These are phyloP conservation scores for Phaeosphaeriaceae sp. DNA, from an alignment of 2,329 filamentous ascomycete species.

Conservation along the genomic window DNA sequence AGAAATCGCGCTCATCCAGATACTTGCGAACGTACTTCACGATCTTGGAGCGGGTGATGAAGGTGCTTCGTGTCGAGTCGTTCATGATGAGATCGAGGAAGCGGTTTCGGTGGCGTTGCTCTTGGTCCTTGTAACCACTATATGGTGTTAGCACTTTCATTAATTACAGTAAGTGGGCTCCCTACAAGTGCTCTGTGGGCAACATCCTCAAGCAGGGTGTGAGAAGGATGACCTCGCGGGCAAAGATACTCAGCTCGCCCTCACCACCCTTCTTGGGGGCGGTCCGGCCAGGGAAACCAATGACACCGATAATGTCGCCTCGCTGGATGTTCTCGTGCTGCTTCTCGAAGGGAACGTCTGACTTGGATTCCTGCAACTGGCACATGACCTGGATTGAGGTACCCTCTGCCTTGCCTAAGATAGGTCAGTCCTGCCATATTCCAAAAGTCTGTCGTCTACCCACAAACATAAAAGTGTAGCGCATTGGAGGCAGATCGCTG, in stretches of 20 bases:
- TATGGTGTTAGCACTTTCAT: conserved; percentile 8
- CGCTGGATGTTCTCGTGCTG: conserved; percentile 89
- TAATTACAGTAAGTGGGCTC: conserved; percentile 39
- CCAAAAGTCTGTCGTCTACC: too few relatives aligned
- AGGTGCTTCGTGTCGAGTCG: conserved; percentile 80
- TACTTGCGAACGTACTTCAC: conserved; percentile 86
- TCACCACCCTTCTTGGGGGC: conserved; percentile 88
- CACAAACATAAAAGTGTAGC: conserved; percentile 41
- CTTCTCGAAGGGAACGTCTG: conserved; percentile 75
- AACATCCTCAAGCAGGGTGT: conserved; percentile 91
- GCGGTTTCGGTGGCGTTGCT: conserved; percentile 89
- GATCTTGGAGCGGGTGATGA: conserved; percentile 86
- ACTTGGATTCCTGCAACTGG: conserved; percentile 78
- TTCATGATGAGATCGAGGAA: conserved; percentile 99
- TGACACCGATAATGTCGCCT: conserved; percentile 90
- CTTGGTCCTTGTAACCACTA: conserved; percentile 94
- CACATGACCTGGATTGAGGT: conserved; percentile 90
- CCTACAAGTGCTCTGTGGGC: conserved; percentile 69
- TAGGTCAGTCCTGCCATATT: conserved; percentile 19
- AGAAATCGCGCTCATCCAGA: conserved; percentile 86
- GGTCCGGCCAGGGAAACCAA: conserved; percentile 84
- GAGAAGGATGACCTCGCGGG: conserved; percentile 82
- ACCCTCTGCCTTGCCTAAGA: conserved; percentile 69
- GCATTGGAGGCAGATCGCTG: conserved; percentile 30
- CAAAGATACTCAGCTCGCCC: conserved; percentile 94